Evolutionary conservation across 345 rosid genomes (phyloP), one percentile per base, ranked within the genome.

Genomic region (Brassica incana): DNA sequence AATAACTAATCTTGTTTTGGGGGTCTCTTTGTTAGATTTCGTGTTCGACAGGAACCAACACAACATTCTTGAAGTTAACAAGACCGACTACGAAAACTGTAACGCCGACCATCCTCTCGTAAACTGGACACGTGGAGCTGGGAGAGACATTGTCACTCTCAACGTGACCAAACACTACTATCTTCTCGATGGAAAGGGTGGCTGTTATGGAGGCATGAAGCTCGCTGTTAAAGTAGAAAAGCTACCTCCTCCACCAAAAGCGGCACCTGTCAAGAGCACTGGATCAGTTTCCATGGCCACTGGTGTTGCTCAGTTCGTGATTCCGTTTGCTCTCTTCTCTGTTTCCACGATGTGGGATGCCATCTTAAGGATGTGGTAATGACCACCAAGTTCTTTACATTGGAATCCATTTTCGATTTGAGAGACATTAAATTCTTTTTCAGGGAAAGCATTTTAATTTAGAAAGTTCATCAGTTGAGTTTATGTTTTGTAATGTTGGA

Each of bases 41-140:
- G 97, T 91, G 74, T 93, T 90, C 35, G 97, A 93, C 77, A 88
- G 98, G 85, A 87, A 93, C 88, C 97, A 95, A 74, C 83, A 82
- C 90, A 85, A 88, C 54, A 86, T 95, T 63, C 87, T 95, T 5
- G 98, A 95, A 83, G 99, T 95, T 71, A 95, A 92, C 92, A 81
- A 91, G 81, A 91, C 97, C 0, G 87, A 88, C 62, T 95, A 93
- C 15, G 88, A 86, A 84, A 54, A 43, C 0, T 95, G 99, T 86
- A 93, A 83, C 69, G 52, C 92, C 2, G 95, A 91, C 69, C 90
- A 91, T 66, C 90, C 91, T 9, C 85, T 90, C 36, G 80, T 81
- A 29, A 95, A 93, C 79, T 95, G 92, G 93, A 93, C 98, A 18
- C 85, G 59, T 3, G 98, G 99, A 76, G 91, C 95, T 3, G 98